phyloP scores from a whole-genome alignment of 2,329 filamentous ascomycete genomes.

The Xylariaceae sp. region DNA sequence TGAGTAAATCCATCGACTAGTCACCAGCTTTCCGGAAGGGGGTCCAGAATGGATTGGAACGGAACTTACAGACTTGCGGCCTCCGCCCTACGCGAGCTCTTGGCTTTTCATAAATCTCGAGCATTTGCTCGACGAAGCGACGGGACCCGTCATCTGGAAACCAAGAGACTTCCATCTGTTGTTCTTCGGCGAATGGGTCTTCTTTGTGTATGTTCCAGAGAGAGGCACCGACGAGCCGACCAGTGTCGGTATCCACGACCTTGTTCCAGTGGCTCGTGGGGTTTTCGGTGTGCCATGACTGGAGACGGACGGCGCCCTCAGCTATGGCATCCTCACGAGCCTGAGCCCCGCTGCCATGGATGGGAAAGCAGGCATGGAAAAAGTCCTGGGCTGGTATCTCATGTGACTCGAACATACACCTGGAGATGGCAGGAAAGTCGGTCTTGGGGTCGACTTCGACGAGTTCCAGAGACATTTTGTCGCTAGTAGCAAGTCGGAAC shows the following conservation, averaged over 20 bases:
- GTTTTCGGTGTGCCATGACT: slow-evolving; percentile 1
- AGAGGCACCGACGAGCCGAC: slow-evolving; percentile 2
- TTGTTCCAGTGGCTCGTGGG: slow-evolving; percentile 6
- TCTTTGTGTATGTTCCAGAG: slow-evolving; percentile 15
- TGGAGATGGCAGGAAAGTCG: slow-evolving; percentile 20
- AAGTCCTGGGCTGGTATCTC: slow-evolving; percentile 18
- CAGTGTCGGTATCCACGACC: slow-evolving; percentile 4
- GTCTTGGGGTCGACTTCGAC: slow-evolving; percentile 1
- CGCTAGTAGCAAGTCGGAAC: not conserved
- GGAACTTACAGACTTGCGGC: slow-evolving; percentile 16
- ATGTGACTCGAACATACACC: slow-evolving; percentile 17
- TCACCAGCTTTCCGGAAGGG: too few species aligned
- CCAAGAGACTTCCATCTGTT: slow-evolving; percentile 20
- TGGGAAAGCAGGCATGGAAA: slow-evolving; percentile 18
- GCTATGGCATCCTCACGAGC: slow-evolving; percentile 14
- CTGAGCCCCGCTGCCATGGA: slow-evolving; percentile 10
- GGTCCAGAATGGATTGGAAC: not conserved
- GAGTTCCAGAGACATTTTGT: not conserved
- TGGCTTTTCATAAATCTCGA: slow-evolving; percentile 6
- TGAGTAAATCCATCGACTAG: not conserved
- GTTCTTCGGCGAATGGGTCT: slow-evolving; percentile 18
- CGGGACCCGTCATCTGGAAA: slow-evolving; percentile 22
- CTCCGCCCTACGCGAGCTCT: slow-evolving; percentile 8
- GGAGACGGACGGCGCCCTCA: slow-evolving; percentile 6
- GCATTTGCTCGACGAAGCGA: slow-evolving; percentile 10